Conservation (phyloP, 352 stramenopile species). For the Pythium apleroticum region DNA sequence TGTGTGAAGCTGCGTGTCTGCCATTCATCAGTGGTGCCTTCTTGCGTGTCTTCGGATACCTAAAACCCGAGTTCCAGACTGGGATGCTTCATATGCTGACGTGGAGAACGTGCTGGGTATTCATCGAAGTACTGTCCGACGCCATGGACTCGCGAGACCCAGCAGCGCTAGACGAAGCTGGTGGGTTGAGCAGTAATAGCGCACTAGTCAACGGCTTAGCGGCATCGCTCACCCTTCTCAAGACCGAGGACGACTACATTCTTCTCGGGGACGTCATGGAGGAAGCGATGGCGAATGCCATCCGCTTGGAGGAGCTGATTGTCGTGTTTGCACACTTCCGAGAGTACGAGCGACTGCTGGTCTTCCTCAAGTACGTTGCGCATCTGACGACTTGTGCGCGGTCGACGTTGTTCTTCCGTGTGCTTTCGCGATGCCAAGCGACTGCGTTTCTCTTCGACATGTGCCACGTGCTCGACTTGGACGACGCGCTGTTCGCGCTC, state of each 20-base stretch:
- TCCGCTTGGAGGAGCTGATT: conserved; percentile 42
- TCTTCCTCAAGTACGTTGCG: conserved; percentile 48
- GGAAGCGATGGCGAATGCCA: conserved; percentile 38
- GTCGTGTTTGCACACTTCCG: conserved; percentile 58
- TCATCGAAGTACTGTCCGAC: conserved; percentile 42
- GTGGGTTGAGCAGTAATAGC: conserved; percentile 6
- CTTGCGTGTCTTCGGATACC: conserved; percentile 42
- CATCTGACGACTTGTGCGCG: conserved; percentile 29
- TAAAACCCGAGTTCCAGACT: conserved; percentile 41
- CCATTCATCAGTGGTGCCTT: conserved; percentile 34
- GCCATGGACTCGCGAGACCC: conserved; percentile 5
- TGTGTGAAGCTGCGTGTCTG: conserved; percentile 33
- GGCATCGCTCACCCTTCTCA: conserved; percentile 36
- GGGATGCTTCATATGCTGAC: conserved; percentile 43
- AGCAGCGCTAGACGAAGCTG: background rate
- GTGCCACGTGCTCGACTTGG: conserved; percentile 57
- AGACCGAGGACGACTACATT: conserved; percentile 33
- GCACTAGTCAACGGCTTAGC: conserved; percentile 46
- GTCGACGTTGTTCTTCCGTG: conserved; percentile 47
- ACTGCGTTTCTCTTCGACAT: conserved; percentile 66
- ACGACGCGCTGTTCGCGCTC: conserved; percentile 65
- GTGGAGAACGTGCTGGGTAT: conserved; percentile 44
- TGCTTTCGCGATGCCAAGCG: conserved; percentile 50
- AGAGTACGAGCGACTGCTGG: conserved; percentile 28
- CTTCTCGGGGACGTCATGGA: conserved; percentile 44